phyloP scores from a whole-genome alignment of 768 basidiomycete species.

The Rhizopogon sp. region DNA sequence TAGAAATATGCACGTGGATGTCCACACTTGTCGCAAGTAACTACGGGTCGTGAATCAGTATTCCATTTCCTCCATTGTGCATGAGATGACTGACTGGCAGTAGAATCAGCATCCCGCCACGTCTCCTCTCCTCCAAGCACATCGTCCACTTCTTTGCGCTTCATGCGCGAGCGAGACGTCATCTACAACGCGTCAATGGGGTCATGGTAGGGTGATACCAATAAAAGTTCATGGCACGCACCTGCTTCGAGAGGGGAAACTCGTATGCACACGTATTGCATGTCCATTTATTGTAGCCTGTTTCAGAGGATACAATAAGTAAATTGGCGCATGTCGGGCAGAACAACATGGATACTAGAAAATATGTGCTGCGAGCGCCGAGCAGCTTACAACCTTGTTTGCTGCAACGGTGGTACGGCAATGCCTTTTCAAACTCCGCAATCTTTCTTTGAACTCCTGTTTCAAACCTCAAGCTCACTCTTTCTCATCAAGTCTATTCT shows the following conservation, averaged over 20 bases:
- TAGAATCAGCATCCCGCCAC: constrained; percentile 93
- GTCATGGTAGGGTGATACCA: no score
- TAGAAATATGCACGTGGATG: constrained; percentile 85
- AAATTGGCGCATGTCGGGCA: constrained; percentile 94
- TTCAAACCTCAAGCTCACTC: not conserved
- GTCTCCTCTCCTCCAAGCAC: constrained; percentile 91
- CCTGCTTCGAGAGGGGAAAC: constrained; percentile 83
- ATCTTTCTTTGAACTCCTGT: not conserved
- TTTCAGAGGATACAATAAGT: constrained; percentile 70
- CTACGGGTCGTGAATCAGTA: constrained; percentile 13
- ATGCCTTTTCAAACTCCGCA: not conserved
- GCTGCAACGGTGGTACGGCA: no score
- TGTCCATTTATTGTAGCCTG: constrained; percentile 86
- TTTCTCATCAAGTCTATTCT: no score
- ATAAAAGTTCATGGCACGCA: constrained; percentile 18
- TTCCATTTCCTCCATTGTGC: not conserved
- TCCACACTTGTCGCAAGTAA: constrained; percentile 56
- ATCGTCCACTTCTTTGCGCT: constrained; percentile 91
- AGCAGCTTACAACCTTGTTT: no score
- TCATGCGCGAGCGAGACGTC: constrained; percentile 82
- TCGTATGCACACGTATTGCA: constrained; percentile 95
- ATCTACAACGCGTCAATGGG: constrained; percentile 45
- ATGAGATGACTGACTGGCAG: constrained; percentile 47
- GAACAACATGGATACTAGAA: constrained; percentile 62
- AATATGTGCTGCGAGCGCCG: not conserved